These are phyloP conservation scores for Thalassiosira oceanica DNA, from an alignment of 352 stramenopile genomes.

Conservation along the genomic window DNA sequence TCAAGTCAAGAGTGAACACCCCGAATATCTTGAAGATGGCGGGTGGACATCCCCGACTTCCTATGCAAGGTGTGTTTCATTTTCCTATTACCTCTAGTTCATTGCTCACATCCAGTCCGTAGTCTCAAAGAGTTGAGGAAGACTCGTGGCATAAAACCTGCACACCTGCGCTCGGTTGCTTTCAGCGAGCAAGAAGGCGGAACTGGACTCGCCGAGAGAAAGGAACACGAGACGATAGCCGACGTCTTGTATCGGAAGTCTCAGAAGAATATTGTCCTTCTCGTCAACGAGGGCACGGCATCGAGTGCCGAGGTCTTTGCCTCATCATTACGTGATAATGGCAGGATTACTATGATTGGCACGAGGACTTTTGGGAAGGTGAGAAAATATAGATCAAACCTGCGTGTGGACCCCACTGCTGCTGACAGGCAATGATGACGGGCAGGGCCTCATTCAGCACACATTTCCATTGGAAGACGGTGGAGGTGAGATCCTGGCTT, in stretches of 20 bases:
- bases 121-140: constrained; percentile 71
- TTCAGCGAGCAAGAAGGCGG: background rate
- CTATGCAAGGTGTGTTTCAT: constrained; percentile 65
- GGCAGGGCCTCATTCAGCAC: constrained; percentile 79
- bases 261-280: constrained; percentile 73
- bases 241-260: constrained; percentile 25
- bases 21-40: constrained; percentile 55
- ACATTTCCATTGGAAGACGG: constrained; percentile 81
- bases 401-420: no score
- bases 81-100: no score
- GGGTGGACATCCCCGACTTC: constrained; percentile 62
- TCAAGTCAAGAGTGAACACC: constrained; percentile 66
- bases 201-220: constrained; percentile 1
- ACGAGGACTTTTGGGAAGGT: constrained; percentile 77
- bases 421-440: no score
- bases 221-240: constrained; percentile 27
- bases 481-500: no score
- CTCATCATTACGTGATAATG: constrained; percentile 73
- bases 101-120: no score
- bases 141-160: constrained; percentile 60
- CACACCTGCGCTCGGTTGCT: constrained; percentile 6
- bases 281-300: constrained; percentile 76
- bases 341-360: constrained; percentile 63
- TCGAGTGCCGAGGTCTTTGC: constrained; percentile 78
- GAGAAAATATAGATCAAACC: no score